Base-by-base conservation (phyloP, 306 rosid genomes). In the Prunus campanulata region DNA sequence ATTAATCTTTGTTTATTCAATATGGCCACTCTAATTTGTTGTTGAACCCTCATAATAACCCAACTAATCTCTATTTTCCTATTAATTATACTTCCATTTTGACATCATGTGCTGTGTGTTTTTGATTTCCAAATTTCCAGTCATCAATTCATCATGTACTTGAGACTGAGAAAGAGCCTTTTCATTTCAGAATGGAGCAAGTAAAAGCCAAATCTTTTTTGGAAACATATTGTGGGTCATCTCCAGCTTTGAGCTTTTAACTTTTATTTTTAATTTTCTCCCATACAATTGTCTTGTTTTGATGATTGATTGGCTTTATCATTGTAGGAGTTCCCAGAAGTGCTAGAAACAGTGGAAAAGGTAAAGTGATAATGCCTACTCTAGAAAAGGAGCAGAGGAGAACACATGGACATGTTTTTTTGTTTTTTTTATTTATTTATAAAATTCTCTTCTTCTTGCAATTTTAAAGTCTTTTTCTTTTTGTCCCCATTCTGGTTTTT, bases 271-370 rank as follows among this genome's bases (percentile, higher is more conserved):
- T 30, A 60, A 11, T 63, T 18, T 22, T 78, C 61, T 74, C 72
- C 59, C 54, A 48, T 72, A 8, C 14, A 18, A 59, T 73, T 74
- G 68, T 76, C 70, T 81, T 75, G 73, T 60, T 48, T 85, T 78
- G 68, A 77, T 86, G 78, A 87, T 83, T 90, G 77, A 25, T 39
- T 11, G 22, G 60, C 73, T 71, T 79, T 79, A 83, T 74, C 72
- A 68, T 84, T 83, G 81, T 74, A 42, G 85, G 79, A 79, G 76
- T 82, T 88, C 88, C 91, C 85, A 65, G 52, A 85, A 85, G 88
- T 85, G 69, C 86, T 75, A 73, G 81, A 85, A 79, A 55, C 83
- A 85, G 75, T 70, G 81, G 59, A 75, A 74, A 86, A 81, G 68
- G 78, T 75, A 3, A 78, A 78, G 50, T 68, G 78, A 78, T 79